phyloP scores from a whole-genome alignment of 2,329 filamentous ascomycete genomes.

The Cladosporium colombiae region DNA sequence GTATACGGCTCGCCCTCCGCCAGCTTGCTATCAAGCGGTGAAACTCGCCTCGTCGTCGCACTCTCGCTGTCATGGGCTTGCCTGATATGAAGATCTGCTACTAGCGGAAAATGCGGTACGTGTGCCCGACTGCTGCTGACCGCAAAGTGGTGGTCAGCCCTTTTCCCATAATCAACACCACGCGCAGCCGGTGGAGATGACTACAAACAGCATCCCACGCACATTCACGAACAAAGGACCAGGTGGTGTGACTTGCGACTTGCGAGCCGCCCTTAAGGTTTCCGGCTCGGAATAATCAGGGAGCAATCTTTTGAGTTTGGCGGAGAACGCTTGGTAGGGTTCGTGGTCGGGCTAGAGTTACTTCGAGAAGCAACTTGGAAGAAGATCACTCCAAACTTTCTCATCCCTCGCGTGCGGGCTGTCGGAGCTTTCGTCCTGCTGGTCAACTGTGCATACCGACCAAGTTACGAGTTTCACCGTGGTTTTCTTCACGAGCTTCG shows the following conservation, averaged over 20 bases:
- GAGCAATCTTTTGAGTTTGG: neutral
- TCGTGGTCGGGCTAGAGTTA: neutral
- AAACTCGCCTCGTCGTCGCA: neutral
- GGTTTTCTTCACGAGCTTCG: conserved; percentile 1
- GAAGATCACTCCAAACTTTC: neutral
- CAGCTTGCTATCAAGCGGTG: conserved; percentile 5
- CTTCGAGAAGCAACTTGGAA: conserved; percentile 17
- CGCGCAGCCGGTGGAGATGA: conserved; percentile 4
- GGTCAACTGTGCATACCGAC: conserved; percentile 8
- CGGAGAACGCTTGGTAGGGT: conserved; percentile 15
- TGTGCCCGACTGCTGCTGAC: neutral
- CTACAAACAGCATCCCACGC: conserved; percentile 1
- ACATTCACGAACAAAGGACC: neutral
- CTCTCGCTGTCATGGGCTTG: neutral
- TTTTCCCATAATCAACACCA: neutral
- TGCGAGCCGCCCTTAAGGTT: conserved; percentile 7
- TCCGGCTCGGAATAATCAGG: conserved; percentile 14
- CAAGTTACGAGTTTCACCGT: neutral
- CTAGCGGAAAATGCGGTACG: conserved; percentile 3
- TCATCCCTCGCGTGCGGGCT: neutral
- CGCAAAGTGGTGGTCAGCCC: conserved; percentile 16
- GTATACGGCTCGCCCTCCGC: neutral
- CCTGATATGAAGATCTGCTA: conserved; percentile 9
- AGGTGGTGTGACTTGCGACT: neutral
- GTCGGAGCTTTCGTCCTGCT: neutral